A percentile compares a stretch with the other conserved stretches of the same genome.
Conservation (phyloP, 768 basidiomycete genomes). For the Rhizopogon roseolus region DNA sequence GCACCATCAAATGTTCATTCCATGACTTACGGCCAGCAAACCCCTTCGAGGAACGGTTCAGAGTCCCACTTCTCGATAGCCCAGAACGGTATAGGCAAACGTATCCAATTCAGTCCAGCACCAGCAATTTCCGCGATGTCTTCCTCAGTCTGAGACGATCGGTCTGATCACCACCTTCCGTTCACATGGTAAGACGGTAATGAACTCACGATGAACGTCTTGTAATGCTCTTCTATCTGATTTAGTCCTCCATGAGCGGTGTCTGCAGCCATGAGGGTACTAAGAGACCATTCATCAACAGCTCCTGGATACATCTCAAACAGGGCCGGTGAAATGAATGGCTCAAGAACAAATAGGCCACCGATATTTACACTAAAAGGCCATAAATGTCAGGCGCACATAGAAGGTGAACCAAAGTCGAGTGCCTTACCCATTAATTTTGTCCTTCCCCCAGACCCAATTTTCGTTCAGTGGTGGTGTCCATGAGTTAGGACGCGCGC, state of each 20-base stretch:
- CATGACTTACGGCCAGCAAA: slow-evolving; percentile 63
- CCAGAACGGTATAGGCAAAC: slow-evolving; percentile 83
- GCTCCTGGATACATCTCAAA: slow-evolving; percentile 55
- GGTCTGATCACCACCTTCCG: background rate
- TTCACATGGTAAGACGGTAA: background rate
- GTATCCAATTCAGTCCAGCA: slow-evolving; percentile 82
- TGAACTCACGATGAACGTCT: slow-evolving; percentile 70
- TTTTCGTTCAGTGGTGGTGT: slow-evolving; percentile 71
- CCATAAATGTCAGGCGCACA: slow-evolving; percentile 5
- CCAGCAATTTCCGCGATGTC: slow-evolving; percentile 88
- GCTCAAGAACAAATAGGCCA: slow-evolving; percentile 75
- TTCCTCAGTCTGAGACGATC: slow-evolving; percentile 62
- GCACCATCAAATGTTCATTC: background rate
- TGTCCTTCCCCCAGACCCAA: slow-evolving; percentile 68
- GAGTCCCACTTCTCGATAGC: slow-evolving; percentile 70
- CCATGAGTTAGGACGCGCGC: slow-evolving; percentile 73
- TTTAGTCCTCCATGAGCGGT: slow-evolving; percentile 52
- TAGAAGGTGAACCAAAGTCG: slow-evolving; percentile 4
- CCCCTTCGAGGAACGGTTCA: slow-evolving; percentile 73
- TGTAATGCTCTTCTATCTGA: slow-evolving; percentile 73
- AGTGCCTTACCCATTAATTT: slow-evolving; percentile 48
- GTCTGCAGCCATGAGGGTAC: slow-evolving; percentile 59
- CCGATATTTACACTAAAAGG: slow-evolving; percentile 57
- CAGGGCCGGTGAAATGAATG: slow-evolving; percentile 65
- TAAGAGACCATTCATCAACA: slow-evolving; percentile 67